Evolutionary conservation across 192 early-diverging fungal genomes (phyloP), one percentile per base, ranked within the genome.

Genomic region (Podochytrium sp.): DNA sequence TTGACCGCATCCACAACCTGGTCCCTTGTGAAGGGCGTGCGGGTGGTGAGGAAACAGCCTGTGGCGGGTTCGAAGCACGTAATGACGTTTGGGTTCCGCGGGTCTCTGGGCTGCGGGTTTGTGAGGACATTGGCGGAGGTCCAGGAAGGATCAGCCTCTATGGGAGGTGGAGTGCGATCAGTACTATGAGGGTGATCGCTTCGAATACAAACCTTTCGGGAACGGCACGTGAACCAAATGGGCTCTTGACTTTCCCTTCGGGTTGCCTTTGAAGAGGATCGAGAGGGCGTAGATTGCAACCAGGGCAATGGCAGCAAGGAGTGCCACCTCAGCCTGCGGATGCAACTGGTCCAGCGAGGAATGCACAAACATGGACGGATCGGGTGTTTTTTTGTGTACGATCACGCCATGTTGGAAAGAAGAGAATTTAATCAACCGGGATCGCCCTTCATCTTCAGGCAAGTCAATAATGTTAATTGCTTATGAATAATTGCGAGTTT

Each of bases 51-150:
- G 23, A 84, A 86, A 49, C 89, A 83, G 20, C 92, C 94, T 23
- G 94, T 95, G 33, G 94, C 86, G 7, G 94, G 94, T 40, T 96
- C 94, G 70, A 90, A 96, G 75, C 92, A 94, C 29, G 87, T 82
- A 74, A 96, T 94, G 30, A 79, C 80, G 10, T 73, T 73, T 1
- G 87, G 87, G 42, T 85, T 79, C 6, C 14, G 30, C 4, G 74
- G 29, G 42, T 66, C 62, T 34, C 50, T 61, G 59, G 37, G 12
- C 10, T 16, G n/a, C 33, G 59, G 16, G 1, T 20, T 61, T 61
- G 33, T 12, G 29, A 61, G 39, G 33, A 61, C 14, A 12, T 34
- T 34, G 59, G 7, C 33, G 18, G 43, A 6, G 52, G 20, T 51
- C 33, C 35, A 34, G 32, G 38, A 61, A 20, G 34, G 34, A 20